phyloP scores from a whole-genome alignment of 495 filamentous ascomycete species.

The Aspergillus saccharolyticus region DNA sequence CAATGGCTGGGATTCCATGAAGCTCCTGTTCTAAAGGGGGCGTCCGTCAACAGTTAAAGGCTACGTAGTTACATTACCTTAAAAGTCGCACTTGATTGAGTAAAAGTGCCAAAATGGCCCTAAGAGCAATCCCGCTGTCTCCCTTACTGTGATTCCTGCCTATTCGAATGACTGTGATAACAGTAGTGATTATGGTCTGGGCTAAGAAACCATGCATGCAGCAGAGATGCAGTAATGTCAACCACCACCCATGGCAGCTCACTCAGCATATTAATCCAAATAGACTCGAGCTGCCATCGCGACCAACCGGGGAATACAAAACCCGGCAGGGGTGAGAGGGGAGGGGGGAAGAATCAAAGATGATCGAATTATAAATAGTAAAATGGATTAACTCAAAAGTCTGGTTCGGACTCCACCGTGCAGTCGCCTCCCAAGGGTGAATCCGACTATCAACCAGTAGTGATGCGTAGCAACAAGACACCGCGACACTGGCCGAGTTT shows the following conservation, averaged over 20 bases:
- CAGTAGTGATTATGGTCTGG: background rate
- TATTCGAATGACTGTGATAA: too few species aligned
- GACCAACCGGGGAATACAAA: background rate
- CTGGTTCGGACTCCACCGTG: slow-evolving; percentile 1
- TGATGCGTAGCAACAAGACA: background rate
- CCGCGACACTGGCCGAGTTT: background rate
- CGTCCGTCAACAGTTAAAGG: too few species aligned
- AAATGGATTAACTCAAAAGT: background rate
- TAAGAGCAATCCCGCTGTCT: background rate
- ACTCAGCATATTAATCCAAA: background rate
- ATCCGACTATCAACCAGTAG: background rate
- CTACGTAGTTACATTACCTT: too few species aligned
- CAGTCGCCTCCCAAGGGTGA: background rate
- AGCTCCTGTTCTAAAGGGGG: background rate
- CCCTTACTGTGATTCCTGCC: background rate
- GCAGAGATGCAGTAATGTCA: background rate
- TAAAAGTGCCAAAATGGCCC: background rate
- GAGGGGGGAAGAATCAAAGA: background rate
- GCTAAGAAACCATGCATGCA: background rate
- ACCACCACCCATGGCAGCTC: background rate
- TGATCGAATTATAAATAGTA: slow-evolving; percentile 1
- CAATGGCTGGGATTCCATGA: background rate
- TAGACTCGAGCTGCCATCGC: background rate
- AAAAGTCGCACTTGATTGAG: background rate
- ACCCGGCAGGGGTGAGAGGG: background rate